Evolutionary conservation across 805 yeast genomes (phyloP).

Genomic region (Suhomyces pyralidae): DNA sequence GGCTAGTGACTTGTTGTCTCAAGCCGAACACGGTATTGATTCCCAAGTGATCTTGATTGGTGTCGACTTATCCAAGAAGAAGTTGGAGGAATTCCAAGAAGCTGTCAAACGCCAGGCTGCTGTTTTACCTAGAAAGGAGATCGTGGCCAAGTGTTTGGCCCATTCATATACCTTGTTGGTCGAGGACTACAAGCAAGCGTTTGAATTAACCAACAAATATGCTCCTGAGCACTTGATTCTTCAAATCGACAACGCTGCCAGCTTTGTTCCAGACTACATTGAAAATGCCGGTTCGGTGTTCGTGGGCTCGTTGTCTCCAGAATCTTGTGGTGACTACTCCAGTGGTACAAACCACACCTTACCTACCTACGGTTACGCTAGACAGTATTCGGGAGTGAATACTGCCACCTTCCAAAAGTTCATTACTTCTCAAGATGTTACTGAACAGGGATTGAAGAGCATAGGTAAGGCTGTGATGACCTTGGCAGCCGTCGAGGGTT

Average conservation of each 20-base stretch:
- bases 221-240: slow-evolving; percentile 98
- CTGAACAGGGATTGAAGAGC: slow-evolving; percentile 75
- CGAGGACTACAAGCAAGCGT: slow-evolving; percentile 70
- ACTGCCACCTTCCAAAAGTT: slow-evolving; percentile 94
- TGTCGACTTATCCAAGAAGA: slow-evolving; percentile 58
- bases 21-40: slow-evolving; percentile 98
- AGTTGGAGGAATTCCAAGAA: slow-evolving; percentile 67
- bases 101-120: slow-evolving; percentile 85
- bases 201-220: slow-evolving; percentile 81
- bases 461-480: slow-evolving; percentile 97
- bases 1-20: slow-evolving; percentile 93
- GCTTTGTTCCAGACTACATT: slow-evolving; percentile 64
- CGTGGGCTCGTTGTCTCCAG: slow-evolving; percentile 96
- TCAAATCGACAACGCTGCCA: slow-evolving; percentile 77
- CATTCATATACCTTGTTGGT: slow-evolving; percentile 84
- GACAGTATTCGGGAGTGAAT: slow-evolving; percentile 96
- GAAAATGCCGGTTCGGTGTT: slow-evolving; percentile 95
- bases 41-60: slow-evolving; percentile 94
- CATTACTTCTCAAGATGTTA: slow-evolving; percentile 89
- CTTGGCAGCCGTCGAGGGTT: slow-evolving; percentile 92
- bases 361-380: slow-evolving; percentile 98
- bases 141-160: slow-evolving; percentile 85
- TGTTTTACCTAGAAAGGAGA: slow-evolving; percentile 85
- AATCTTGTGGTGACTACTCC: slow-evolving; percentile 97
- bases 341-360: slow-evolving; percentile 97